Percentiles rank a stretch among this genome's conserved stretches.
Evolutionary conservation across 805 yeast genomes (phyloP).

Genomic region (Candida succiphila): DNA sequence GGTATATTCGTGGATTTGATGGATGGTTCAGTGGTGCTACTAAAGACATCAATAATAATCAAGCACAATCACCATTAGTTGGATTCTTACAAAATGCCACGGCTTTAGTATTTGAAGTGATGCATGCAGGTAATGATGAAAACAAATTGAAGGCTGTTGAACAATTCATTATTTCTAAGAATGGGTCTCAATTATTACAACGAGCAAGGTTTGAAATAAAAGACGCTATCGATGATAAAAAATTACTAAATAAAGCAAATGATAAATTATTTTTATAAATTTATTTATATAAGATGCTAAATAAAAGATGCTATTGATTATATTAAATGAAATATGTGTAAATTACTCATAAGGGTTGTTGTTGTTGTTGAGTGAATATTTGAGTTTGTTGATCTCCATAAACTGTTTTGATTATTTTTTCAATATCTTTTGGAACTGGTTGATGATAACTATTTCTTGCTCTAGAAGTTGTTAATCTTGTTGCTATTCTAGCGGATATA

Average conservation of each 20-base stretch:
- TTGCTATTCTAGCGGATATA: constrained; percentile 19
- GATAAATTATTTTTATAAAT: neutral
- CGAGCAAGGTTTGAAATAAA: neutral
- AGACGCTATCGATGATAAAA: neutral
- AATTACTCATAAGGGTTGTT: too few species aligned
- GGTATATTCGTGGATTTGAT: constrained; percentile 46
- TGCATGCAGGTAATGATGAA: constrained; percentile 9
- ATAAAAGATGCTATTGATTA: too few species aligned
- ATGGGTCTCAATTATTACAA: too few species aligned
- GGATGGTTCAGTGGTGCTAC: constrained; percentile 40
- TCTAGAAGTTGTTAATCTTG: constrained; percentile 14
- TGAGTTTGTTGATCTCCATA: constrained; percentile 25
- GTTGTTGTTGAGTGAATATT: constrained; percentile 13
- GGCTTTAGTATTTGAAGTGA: constrained; percentile 26
- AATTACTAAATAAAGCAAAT: neutral
- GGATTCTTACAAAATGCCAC: constrained; percentile 36
- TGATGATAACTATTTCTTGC: constrained; percentile 5
- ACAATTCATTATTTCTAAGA: constrained; percentile 11
- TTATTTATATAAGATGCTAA: too few species aligned
- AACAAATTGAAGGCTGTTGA: constrained; percentile 10
- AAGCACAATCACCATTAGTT: constrained; percentile 32
- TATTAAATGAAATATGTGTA: too few species aligned
- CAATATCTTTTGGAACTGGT: constrained; percentile 25
- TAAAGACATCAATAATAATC: too few species aligned
- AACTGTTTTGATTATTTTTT: constrained; percentile 45